Conservation (phyloP, 108 stramenopile genomes). For the Aurantiochytrium sp. region DNA sequence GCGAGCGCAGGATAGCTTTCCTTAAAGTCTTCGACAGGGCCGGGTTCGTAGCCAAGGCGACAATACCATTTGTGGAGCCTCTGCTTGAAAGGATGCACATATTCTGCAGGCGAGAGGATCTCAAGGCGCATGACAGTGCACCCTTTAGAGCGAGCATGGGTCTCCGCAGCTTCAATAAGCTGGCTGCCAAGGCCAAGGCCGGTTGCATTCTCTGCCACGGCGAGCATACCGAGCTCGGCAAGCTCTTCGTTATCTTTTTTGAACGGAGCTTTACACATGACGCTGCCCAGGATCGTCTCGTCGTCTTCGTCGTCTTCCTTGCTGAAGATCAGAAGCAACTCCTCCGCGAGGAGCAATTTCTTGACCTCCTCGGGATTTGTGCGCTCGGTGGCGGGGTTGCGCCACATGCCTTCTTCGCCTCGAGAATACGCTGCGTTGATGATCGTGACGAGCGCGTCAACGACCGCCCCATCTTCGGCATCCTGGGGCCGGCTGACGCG, state of each 20-base stretch:
- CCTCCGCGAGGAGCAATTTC: background rate
- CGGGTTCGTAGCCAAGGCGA: background rate
- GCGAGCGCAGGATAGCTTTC: background rate
- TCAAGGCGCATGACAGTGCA: background rate
- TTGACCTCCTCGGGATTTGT: background rate
- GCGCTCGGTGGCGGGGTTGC: background rate
- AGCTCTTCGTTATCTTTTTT: background rate
- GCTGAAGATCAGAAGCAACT: background rate
- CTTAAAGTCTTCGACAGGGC: background rate
- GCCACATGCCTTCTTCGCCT: background rate
- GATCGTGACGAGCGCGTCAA: background rate
- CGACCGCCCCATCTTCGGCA: background rate
- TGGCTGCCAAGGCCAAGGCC: background rate
- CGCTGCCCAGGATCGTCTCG: background rate
- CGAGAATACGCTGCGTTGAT: background rate
- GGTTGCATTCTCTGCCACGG: background rate
- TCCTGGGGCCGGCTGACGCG: background rate
- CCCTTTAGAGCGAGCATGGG: background rate
- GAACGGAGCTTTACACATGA: background rate
- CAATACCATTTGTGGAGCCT: background rate
- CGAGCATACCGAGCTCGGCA: background rate
- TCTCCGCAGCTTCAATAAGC: background rate
- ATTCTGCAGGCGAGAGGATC: background rate
- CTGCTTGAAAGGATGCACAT: background rate
- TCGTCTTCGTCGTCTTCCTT: background rate